These are phyloP conservation scores for Beauveria sp. DNA, from an alignment of 2,329 filamentous ascomycete species.

Conservation along the genomic window DNA sequence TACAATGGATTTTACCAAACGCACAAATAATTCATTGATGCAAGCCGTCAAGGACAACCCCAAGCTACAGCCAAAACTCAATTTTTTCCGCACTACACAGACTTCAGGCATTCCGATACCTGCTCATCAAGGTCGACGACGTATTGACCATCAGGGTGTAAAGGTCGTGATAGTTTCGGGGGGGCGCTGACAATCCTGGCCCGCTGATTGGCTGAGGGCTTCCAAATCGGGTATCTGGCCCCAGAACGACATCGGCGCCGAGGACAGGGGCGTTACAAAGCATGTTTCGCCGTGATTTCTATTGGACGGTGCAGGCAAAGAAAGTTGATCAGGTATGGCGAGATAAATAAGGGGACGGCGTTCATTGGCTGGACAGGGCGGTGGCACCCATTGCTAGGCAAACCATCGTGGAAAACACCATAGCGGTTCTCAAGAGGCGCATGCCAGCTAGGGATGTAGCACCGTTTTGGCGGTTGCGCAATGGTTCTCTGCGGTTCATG, in stretches of 20 bases:
- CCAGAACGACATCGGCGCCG: background rate
- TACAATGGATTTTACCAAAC: constrained; percentile 3
- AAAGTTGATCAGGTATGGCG: background rate
- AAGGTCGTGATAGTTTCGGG: constrained; percentile 11
- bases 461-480: background rate
- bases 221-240: constrained; percentile 1
- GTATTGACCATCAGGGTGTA: constrained; percentile 8
- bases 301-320: background rate
- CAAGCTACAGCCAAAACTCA: background rate
- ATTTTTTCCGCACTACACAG: background rate
- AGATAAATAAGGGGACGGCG: background rate
- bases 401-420: background rate
- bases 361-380: background rate
- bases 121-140: constrained; percentile 9
- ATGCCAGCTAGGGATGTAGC: background rate
- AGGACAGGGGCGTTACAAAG: background rate
- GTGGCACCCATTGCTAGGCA: background rate
- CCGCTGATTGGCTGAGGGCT: background rate
- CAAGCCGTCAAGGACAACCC: background rate
- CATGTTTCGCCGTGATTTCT: background rate
- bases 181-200: constrained; percentile 1
- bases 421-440: background rate
- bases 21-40: constrained; percentile 1
- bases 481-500: background rate
- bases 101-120: background rate